Evolutionary conservation across 805 yeast genomes (phyloP).

Genomic region (Yarrowia alimentaria): DNA sequence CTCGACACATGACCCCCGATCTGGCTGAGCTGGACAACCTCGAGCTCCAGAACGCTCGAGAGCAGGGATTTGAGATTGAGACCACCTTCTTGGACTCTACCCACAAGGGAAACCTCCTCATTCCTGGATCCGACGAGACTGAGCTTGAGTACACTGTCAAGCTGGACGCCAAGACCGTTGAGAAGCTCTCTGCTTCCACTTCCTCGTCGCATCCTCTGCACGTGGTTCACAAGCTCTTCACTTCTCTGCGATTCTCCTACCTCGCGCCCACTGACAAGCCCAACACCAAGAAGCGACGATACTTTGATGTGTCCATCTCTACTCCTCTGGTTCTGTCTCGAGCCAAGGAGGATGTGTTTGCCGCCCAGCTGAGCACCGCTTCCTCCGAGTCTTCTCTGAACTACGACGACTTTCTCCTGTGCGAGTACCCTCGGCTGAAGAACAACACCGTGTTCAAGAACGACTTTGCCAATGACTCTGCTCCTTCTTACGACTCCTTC

Average conservation of each 20-base stretch:
- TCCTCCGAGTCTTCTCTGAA: not conserved
- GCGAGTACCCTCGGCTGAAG: slow-evolving; percentile 26
- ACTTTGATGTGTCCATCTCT: slow-evolving; percentile 28
- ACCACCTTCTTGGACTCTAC: slow-evolving; percentile 19
- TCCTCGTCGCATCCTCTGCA: slow-evolving; percentile 12
- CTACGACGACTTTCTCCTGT: slow-evolving; percentile 20
- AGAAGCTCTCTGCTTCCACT: slow-evolving; percentile 19
- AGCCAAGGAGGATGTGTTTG: slow-evolving; percentile 6
- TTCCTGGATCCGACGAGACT: slow-evolving; percentile 19
- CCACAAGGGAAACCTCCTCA: slow-evolving; percentile 15
- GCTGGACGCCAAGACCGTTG: not conserved
- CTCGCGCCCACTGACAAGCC: slow-evolving; percentile 27
- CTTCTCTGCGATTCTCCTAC: slow-evolving; percentile 25
- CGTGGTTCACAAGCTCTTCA: slow-evolving; percentile 16
- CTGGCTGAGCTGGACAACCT: slow-evolving; percentile 18
- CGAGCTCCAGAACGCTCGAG: slow-evolving; percentile 18
- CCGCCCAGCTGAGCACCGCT: slow-evolving; percentile 1
- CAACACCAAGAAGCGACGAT: slow-evolving; percentile 21
- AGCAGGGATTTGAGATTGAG: slow-evolving; percentile 15
- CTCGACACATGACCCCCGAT: slow-evolving; percentile 9
- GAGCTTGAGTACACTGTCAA: slow-evolving; percentile 17
- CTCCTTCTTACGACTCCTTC: slow-evolving; percentile 20
- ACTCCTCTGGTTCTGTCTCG: slow-evolving; percentile 26
- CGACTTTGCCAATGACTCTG: slow-evolving; percentile 26
- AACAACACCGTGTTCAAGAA: slow-evolving; percentile 23